Evolutionary conservation across 352 stramenopile species (phyloP).

Genomic region (Globisporangium acanthophoron): DNA sequence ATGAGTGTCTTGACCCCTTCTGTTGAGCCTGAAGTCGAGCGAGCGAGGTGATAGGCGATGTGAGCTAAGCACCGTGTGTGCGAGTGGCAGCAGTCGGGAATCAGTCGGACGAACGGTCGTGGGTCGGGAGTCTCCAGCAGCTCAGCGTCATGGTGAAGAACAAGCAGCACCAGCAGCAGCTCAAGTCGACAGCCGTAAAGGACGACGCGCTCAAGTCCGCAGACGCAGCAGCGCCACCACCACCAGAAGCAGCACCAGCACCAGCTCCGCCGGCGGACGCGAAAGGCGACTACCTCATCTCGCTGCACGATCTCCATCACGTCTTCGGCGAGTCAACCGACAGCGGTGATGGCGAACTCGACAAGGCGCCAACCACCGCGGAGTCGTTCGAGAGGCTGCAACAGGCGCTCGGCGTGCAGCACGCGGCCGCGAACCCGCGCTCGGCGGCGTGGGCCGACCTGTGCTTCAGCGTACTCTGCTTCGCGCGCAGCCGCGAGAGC

Average conservation of each 20-base stretch:
- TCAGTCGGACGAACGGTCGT: too few species aligned
- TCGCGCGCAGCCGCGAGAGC: conserved; percentile 22
- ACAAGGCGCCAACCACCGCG: not conserved
- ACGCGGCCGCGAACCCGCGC: conserved; percentile 46
- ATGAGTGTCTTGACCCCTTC: too few species aligned
- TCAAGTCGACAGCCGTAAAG: not conserved
- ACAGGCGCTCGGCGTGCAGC: conserved; percentile 33
- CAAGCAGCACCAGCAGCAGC: not conserved
- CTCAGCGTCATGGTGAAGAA: conserved; percentile 10
- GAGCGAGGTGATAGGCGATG: too few species aligned
- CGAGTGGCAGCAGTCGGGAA: too few species aligned
- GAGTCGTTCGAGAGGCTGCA: conserved; percentile 31
- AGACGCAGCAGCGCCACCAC: conserved; percentile 1
- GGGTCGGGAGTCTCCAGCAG: too few species aligned
- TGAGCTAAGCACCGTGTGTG: too few species aligned
- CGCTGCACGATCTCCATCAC: conserved; percentile 2
- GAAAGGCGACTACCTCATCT: conserved; percentile 10
- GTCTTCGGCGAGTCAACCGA: conserved; percentile 6
- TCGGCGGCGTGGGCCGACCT: conserved; percentile 53
- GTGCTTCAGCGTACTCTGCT: conserved; percentile 60
- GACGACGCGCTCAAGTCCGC: conserved; percentile 1
- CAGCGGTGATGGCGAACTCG: not conserved
- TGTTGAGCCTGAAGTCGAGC: too few species aligned
- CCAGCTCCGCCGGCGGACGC: not conserved
- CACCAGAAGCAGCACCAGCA: not conserved